Base-by-base conservation (phyloP, 2,329 filamentous ascomycete genomes). In the Aspergillus ibericus region DNA sequence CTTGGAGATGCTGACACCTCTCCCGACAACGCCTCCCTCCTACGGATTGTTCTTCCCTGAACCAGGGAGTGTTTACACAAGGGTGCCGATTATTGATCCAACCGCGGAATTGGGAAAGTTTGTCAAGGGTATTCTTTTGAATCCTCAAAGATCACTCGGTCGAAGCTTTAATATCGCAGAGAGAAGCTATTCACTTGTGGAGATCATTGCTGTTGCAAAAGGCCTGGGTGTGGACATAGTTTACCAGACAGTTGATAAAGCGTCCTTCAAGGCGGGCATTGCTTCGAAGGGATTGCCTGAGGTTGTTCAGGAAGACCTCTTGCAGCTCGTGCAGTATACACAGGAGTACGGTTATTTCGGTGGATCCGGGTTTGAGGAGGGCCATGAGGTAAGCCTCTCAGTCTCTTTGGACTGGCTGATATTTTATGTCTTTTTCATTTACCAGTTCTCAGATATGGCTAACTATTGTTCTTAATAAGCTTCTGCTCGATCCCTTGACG, bases 281-380 rank as follows among this genome's bases (percentile, higher is more conserved):
- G 69, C 59, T n/a, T 51, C 66, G 13, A 53, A 54, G n/a, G 77
- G 78, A 7, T 52, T 77, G 62, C 76, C 78, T 1, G 74, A 77
- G 9, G 71, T 74, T 22, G 71, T 73, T 63, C 74, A 76, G 18
- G 74, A 81, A 53, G 82, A 84, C 68, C 50, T 85, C 68, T 68
- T 79, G 36, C 78, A 84, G 70, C 84, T 83, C 59, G 78, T 83
- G 71, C 69, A 77, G 32, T 72, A 84, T 52, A 70, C 84, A 61
- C 71, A 77, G 53, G 75, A 81, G 48, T 80, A 75, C 52, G 82
- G 82, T 0, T 85, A 84, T 61, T 85, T 76, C 63, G 78, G 76
- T n/a, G 78, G 78, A 27, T 78, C 54, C 1, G 38, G 35, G 1
- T 27, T 55, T 27, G 51, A 55, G 46, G 22, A 46, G 12, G 35